These are phyloP conservation scores for Macrophomina tecta DNA, from an alignment of 2,329 filamentous ascomycete genomes.

Conservation along the genomic window DNA sequence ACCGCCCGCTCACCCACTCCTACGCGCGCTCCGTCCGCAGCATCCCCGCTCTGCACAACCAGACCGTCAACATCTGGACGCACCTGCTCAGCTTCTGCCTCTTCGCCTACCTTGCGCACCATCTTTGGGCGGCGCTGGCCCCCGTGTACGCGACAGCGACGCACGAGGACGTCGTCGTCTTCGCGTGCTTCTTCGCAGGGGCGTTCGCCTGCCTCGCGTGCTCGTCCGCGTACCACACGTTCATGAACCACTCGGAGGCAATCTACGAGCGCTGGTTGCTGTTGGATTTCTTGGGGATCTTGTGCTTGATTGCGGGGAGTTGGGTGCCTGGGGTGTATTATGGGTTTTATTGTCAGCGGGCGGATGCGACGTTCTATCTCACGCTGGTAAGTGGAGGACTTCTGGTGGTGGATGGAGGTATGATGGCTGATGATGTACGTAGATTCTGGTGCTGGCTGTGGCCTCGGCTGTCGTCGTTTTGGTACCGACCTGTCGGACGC, in stretches of 20 bases:
- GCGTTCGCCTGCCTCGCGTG: slow-evolving; percentile 54
- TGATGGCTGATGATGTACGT: not conserved
- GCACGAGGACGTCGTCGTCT: slow-evolving; percentile 43
- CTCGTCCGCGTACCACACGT: slow-evolving; percentile 76
- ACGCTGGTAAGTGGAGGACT: slow-evolving; percentile 34
- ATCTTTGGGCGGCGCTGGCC: slow-evolving; percentile 35
- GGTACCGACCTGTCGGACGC: slow-evolving; percentile 46
- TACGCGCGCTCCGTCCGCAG: slow-evolving; percentile 64
- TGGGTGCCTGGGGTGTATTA: slow-evolving; percentile 81
- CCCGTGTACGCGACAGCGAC: slow-evolving; percentile 43
- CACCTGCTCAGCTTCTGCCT: slow-evolving; percentile 58
- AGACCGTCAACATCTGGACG: slow-evolving; percentile 74
- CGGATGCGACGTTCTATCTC: slow-evolving; percentile 47
- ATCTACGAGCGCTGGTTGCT: slow-evolving; percentile 89
- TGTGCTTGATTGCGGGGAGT: slow-evolving; percentile 87
- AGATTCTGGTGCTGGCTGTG: slow-evolving; percentile 22
- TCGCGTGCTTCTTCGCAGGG: slow-evolving; percentile 47
- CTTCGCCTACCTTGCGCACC: slow-evolving; percentile 32
- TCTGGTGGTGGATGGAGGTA: not conserved
- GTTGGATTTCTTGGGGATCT: slow-evolving; percentile 92
- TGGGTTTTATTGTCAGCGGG: slow-evolving; percentile 52
- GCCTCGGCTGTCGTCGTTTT: slow-evolving; percentile 49
- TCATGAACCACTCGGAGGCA: slow-evolving; percentile 80
- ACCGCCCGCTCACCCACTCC: slow-evolving; percentile 67
- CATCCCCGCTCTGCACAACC: slow-evolving; percentile 70